Conservation (phyloP, 2,329 filamentous ascomycete species). For the Metarhizium guizhouense region DNA sequence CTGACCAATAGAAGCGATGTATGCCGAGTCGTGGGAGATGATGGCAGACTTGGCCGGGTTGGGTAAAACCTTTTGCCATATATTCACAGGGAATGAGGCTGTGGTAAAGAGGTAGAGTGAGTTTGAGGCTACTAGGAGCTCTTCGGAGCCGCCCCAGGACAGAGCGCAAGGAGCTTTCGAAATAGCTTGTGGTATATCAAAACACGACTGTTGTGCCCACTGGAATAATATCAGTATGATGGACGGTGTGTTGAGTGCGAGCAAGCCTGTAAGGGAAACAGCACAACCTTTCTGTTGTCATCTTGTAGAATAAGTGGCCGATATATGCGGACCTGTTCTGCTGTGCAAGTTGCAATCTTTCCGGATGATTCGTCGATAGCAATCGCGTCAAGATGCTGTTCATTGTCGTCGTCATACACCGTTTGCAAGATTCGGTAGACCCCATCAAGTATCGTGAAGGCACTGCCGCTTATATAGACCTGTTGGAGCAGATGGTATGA, state of each 20-base stretch:
- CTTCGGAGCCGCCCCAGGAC: constrained; percentile 82
- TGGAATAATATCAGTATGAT: constrained; percentile 22
- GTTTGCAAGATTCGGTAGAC: constrained; percentile 75
- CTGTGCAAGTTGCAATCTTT: constrained; percentile 72
- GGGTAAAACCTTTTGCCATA: constrained; percentile 70
- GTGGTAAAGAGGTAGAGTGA: constrained; percentile 60
- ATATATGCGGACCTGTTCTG: constrained; percentile 63
- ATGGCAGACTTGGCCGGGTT: constrained; percentile 64
- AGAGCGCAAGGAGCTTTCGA: constrained; percentile 37
- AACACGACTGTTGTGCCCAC: constrained; percentile 57
- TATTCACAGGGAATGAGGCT: constrained; percentile 37
- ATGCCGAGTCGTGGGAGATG: constrained; percentile 78
- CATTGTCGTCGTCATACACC: constrained; percentile 71
- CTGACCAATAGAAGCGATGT: constrained; percentile 72
- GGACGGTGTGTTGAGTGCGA: constrained; percentile 16
- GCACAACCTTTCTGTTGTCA: constrained; percentile 60
- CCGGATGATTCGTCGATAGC: constrained; percentile 74
- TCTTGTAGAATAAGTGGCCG: constrained; percentile 63
- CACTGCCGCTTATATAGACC: constrained; percentile 85
- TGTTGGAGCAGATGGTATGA: constrained; percentile 24
- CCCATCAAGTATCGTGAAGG: constrained; percentile 72
- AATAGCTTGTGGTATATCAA: constrained; percentile 32
- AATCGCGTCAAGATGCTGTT: constrained; percentile 60
- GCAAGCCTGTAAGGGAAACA: background rate
- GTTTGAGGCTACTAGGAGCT: constrained; percentile 69